Evolutionary conservation across 2,329 filamentous ascomycete species (phyloP), one percentile per base, ranked within the genome.

Genomic region (Monosporascus sp.): DNA sequence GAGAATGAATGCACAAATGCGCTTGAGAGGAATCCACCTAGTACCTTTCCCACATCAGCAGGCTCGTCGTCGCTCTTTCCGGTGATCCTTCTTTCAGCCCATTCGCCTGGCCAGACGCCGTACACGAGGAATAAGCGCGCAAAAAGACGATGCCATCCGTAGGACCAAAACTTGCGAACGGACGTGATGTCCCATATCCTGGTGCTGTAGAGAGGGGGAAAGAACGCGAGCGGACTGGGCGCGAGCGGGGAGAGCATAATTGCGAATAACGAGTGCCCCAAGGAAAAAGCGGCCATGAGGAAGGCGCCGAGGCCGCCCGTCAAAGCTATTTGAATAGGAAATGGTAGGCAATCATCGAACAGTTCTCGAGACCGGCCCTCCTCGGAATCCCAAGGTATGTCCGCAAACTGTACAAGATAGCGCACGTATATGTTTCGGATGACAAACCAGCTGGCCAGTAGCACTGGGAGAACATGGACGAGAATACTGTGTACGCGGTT

Each of bases 101-200:
- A 74, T 55, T 74, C 70, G 3, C 72, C 72, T 2, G 72, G 72
- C 72, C 72, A 75, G 14, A 75, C 68, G 6, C 72, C 72, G 52
- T 73, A 75, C 5, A 75, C 72, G 5, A 74, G 63, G 55, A 75
- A 75, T 18, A 75, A 57, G 8, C 72, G 64, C 2, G 72, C 72
- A 51, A 75, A 75, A 1, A 75, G 60, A 6, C 72, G 63, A 57
- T 75, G 72, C 72, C 72, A 75, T 22, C 72, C 72, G 48, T 72
- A 73, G 6, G 68, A 70, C 72, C 72, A 74, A 59, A 75, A 75
- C 11, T 58, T 58, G 22, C 72, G 61, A 6, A 74, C 70, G 2
- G 65, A 68, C 0, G 61, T 66, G 41, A 75, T 63, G 35, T 70
- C 65, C 72, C 72, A 75, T 8, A 72, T 62, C 8, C 69, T 62